phyloP scores from a whole-genome alignment of 805 yeast species.

The Metschnikowia peoriensis region DNA sequence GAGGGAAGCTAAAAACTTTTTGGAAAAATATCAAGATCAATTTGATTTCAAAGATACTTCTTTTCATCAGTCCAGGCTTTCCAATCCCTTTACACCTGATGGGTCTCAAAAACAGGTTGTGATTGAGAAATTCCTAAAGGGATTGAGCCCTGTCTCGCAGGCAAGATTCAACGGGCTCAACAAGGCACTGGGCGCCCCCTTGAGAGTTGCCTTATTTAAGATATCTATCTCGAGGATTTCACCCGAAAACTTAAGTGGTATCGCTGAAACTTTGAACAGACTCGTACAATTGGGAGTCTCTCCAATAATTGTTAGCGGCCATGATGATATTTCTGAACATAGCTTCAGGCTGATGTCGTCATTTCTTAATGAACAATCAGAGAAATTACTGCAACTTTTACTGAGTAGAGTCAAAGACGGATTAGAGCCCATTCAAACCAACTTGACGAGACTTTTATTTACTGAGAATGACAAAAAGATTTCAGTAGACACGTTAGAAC shows the following conservation, averaged over 20 bases:
- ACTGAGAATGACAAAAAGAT: slow-evolving; percentile 12
- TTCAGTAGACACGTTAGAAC: slow-evolving; percentile 26
- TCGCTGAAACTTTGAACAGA: slow-evolving; percentile 55
- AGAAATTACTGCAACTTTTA: slow-evolving; percentile 26
- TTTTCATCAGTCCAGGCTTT: slow-evolving; percentile 1
- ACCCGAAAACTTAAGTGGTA: slow-evolving; percentile 37
- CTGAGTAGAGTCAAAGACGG: slow-evolving; percentile 22
- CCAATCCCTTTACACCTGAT: neutral
- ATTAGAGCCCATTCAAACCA: slow-evolving; percentile 23
- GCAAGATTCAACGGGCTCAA: slow-evolving; percentile 22
- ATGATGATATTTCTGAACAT: slow-evolving; percentile 20
- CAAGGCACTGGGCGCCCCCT: slow-evolving; percentile 39
- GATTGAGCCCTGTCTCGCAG: slow-evolving; percentile 19
- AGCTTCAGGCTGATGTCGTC: slow-evolving; percentile 32
- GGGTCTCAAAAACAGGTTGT: slow-evolving; percentile 23
- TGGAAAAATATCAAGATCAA: slow-evolving; percentile 62
- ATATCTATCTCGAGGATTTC: slow-evolving; percentile 41
- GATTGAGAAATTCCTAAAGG: slow-evolving; percentile 31
- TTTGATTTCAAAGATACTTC: slow-evolving; percentile 27
- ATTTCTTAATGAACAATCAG: slow-evolving; percentile 32
- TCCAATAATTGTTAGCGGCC: slow-evolving; percentile 67
- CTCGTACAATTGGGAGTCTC: slow-evolving; percentile 65
- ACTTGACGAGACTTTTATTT: slow-evolving; percentile 29
- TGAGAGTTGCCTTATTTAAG: slow-evolving; percentile 57
- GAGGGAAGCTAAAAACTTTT: slow-evolving; percentile 82